A percentile compares a stretch with the other conserved stretches of the same genome.
These are phyloP conservation scores for Candida incommunis DNA, from an alignment of 805 yeast species.

Conservation along the genomic window DNA sequence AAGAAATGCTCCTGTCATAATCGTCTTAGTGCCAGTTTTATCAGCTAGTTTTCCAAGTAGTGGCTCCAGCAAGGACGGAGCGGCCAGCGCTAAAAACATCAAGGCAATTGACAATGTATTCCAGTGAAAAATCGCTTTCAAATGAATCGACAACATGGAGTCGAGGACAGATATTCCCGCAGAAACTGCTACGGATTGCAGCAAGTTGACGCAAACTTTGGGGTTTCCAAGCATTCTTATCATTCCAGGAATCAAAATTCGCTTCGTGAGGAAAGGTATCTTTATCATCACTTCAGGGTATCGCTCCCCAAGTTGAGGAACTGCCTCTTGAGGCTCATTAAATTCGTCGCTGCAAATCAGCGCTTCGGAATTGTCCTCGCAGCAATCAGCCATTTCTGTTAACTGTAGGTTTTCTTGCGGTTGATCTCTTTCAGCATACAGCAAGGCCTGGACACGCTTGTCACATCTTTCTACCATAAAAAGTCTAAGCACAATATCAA, in stretches of 20 bases:
- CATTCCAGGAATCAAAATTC: background rate
- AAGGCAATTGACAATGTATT: slow-evolving; percentile 18
- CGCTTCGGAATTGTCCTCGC: no score
- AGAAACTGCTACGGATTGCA: slow-evolving; percentile 16
- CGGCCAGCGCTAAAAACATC: slow-evolving; percentile 18
- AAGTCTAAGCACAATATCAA: slow-evolving; percentile 18
- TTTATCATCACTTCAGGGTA: background rate
- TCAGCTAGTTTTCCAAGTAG: slow-evolving; percentile 16
- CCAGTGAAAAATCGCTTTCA: slow-evolving; percentile 16
- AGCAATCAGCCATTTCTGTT: background rate
- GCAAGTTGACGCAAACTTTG: slow-evolving; percentile 12
- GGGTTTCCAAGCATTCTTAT: slow-evolving; percentile 4
- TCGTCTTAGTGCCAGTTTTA: slow-evolving; percentile 15
- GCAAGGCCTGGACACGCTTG: background rate
- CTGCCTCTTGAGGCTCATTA: background rate
- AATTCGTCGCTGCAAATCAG: no score
- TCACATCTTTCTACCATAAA: slow-evolving; percentile 18
- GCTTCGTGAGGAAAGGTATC: background rate
- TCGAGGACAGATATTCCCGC: slow-evolving; percentile 21
- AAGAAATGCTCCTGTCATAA: slow-evolving; percentile 8
- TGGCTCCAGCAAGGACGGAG: slow-evolving; percentile 19
- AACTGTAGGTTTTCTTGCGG: background rate
- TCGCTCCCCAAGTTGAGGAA: background rate
- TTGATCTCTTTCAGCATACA: background rate
- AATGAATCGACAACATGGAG: slow-evolving; percentile 20